Base-by-base conservation (phyloP, 306 rosid species). In the Mimosa bimucronata region DNA sequence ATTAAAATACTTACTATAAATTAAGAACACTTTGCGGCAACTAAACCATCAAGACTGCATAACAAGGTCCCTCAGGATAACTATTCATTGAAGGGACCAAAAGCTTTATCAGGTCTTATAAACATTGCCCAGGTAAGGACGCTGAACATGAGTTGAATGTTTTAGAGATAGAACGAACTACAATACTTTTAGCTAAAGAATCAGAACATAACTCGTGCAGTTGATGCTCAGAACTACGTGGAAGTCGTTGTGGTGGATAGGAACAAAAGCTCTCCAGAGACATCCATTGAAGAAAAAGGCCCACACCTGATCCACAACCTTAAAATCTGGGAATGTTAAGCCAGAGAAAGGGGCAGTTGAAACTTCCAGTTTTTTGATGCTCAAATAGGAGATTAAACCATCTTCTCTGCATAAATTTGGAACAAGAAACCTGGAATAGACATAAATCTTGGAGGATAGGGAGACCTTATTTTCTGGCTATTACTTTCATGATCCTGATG, bases 401-500 rank as follows among this genome's bases (percentile, higher is more conserved):
- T 23, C 73, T 66, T 11, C 71, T 40, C 52, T 11, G 73, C n/a
- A 9, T 31, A 74, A 26, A 8, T 75, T 15, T 25, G 71, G 31
- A 76, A 64, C 79, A 42, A 28, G 76, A 65, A 37, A 73, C 18
- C 48, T 21, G 83, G 74, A 65, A 48, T 67, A 74, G 81, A 66
- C 57, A 28, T 64, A n/a, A 16, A 69, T 37, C 74, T 75, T 52
- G 66, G 38, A 70, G 75, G 76, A 58, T 83, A 45, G 46, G 77
- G 12, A 41, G 44, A 82, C 65, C 55, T 73, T 80, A 12, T 65
- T 52, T 46, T 66, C 29, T 34, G 45, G 67, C 62, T 68, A 71
- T 79, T 79, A 72, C 6, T 60, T 79, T 87, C 83, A 95, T 52
- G 98, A 93, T 55, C 96, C 99, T 16, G 96, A 93, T 88, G 86